Percentiles rank a stretch among this genome's conserved stretches.
These are phyloP conservation scores for Solanum chacoense DNA, from an alignment of 305 asterid genomes.

Conservation along the genomic window DNA sequence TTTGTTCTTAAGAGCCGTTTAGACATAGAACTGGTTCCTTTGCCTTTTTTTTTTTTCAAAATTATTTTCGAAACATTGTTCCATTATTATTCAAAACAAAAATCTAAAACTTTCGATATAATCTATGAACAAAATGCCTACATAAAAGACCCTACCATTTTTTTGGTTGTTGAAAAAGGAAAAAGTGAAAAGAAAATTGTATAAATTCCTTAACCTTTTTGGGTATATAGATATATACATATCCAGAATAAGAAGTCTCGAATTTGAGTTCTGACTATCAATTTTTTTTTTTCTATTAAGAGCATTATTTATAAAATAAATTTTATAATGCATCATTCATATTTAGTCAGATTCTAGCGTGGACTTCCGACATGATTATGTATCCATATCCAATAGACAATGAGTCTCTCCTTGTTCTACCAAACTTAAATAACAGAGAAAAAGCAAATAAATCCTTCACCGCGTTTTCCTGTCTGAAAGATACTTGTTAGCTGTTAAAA, in stretches of 20 bases:
- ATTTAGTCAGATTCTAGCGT: too few relatives aligned
- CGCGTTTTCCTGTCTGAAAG: neutral
- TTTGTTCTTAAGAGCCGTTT: neutral
- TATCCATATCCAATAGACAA: too few relatives aligned
- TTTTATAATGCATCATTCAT: accelerated
- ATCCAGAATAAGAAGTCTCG: accelerated
- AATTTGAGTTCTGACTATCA: accelerated
- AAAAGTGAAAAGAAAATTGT: neutral
- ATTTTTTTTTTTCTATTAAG: too few relatives aligned
- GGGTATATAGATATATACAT: neutral
- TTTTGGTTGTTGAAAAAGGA: neutral
- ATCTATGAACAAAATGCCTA: neutral
- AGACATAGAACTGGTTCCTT: neutral
- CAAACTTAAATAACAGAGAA: neutral
- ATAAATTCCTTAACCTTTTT: neutral
- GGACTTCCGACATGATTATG: too few relatives aligned
- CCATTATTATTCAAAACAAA: neutral
- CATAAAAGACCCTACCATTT: neutral
- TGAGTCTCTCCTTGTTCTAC: neutral
- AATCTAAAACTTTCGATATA: neutral
- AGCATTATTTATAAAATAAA: accelerated
- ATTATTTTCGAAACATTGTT: neutral
- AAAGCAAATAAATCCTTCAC: neutral
- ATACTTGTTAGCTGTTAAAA: neutral
- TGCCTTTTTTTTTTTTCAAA: neutral